These are phyloP conservation scores for Kodamaea jinghongensis DNA, from an alignment of 805 yeast species.

Conservation along the genomic window DNA sequence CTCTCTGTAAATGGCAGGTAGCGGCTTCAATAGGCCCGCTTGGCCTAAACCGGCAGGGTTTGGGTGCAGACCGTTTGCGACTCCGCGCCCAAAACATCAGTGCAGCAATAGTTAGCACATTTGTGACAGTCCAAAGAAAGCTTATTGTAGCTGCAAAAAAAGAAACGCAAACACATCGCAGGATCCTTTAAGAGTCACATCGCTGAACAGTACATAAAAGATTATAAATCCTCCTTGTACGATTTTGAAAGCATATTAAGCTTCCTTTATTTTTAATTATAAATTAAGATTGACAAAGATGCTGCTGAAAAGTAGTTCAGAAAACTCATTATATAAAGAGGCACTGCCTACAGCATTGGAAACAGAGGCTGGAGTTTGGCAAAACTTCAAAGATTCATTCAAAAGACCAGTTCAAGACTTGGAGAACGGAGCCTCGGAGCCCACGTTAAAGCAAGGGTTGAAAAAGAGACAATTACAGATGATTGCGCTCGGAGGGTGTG, in stretches of 20 bases:
- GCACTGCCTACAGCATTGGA: slow-evolving; percentile 1
- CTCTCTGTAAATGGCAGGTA: too few species aligned
- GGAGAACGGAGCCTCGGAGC: slow-evolving; percentile 11
- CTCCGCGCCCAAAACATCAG: background rate
- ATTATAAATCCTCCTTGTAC: too few species aligned
- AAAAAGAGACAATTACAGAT: slow-evolving; percentile 34
- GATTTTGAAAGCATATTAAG: too few species aligned
- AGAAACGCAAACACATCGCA: background rate
- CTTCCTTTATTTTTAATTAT: too few species aligned
- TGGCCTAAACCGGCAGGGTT: slow-evolving; percentile 1
- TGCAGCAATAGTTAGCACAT: slow-evolving; percentile 3
- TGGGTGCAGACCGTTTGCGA: background rate
- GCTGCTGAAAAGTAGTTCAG: slow-evolving; percentile 6
- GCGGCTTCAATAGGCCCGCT: too few species aligned
- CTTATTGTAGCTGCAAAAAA: background rate
- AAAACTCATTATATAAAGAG: slow-evolving; percentile 4
- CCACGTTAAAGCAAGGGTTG: slow-evolving; percentile 20
- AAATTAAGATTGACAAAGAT: too few species aligned
- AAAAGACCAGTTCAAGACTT: slow-evolving; percentile 22
- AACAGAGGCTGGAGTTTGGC: slow-evolving; percentile 16
- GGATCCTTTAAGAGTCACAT: too few species aligned
- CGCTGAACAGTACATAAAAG: too few species aligned
- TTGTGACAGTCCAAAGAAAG: too few species aligned
- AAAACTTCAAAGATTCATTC: slow-evolving; percentile 27
- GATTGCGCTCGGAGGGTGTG: slow-evolving; percentile 43